Evolutionary conservation across 2,329 filamentous ascomycete genomes (phyloP).

Genomic region (Hypoxylon sp.): DNA sequence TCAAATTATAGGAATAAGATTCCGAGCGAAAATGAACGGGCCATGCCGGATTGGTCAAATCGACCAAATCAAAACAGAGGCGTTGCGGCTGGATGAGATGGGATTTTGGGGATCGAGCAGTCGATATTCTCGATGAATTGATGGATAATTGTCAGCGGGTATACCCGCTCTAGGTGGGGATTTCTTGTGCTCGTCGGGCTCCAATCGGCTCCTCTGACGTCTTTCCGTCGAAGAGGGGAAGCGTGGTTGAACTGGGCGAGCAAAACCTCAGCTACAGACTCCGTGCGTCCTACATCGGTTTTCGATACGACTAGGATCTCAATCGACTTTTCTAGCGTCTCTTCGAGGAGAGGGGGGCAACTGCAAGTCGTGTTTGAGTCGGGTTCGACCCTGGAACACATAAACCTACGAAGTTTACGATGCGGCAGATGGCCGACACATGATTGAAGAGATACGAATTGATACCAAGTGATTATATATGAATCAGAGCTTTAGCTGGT

Average conservation of each 20-base stretch:
- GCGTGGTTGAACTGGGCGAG: conserved; percentile 20
- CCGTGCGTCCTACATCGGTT: conserved; percentile 32
- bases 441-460: conserved; percentile 30
- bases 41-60: conserved; percentile 4
- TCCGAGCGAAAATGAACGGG: conserved; percentile 10
- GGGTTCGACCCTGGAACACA: conserved; percentile 5
- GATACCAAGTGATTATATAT: conserved; percentile 24
- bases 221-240: conserved; percentile 26
- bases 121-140: conserved; percentile 23
- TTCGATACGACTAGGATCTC: conserved; percentile 4
- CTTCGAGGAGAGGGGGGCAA: not conserved
- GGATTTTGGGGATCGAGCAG: conserved; percentile 9
- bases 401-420: conserved; percentile 4
- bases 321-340: conserved; percentile 5
- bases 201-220: conserved; percentile 37
- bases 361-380: conserved; percentile 2
- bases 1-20: conserved; percentile 1
- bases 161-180: conserved; percentile 27
- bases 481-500: conserved; percentile 6
- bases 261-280: conserved; percentile 8
- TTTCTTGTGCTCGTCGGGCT: conserved; percentile 18
- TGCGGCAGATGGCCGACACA: conserved; percentile 18
- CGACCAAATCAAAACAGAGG: not conserved
- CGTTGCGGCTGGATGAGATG: not conserved
- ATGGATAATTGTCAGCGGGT: conserved; percentile 15